Base-by-base conservation (phyloP, 1,139 yeast species). In the Hanseniaspora gamundiae region DNA sequence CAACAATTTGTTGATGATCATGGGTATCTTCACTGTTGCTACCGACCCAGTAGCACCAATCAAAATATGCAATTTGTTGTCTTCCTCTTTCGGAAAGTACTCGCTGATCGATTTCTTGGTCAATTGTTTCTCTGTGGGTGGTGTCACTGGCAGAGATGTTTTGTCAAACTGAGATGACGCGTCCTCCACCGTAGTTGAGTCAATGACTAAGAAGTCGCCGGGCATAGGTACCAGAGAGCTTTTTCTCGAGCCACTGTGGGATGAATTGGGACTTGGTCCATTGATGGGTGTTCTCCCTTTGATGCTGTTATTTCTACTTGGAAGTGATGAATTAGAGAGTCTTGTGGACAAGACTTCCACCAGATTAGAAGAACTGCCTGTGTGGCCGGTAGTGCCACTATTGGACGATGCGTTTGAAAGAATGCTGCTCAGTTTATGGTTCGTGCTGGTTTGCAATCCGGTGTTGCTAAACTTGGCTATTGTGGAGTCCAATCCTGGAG, bases 21-120 rank as follows among this genome's bases (percentile, higher is more conserved):
- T 62, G 0, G 95, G 95, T 29, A 91, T 81, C 59, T 91, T 91
- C 48, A 88, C 86, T 2, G 97, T 85, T 5, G 98, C 98, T 5
- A 91, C 96, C 1, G 95, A 83, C 1, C 98, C 99, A 1, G 97
- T 86, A 30, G 94, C 94, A 17, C 94, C 97, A 38, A 91, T 68
- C 46, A 91, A 68, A 36, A 91, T 80, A 61, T 91, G 97, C 46
- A 85, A 71, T 57, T 87, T 87, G 35, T 79, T 79, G 58, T 82
- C 93, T 57, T 82, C 91, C 16, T 79, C 78, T 53, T 76, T 78
- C 43, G 75, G 71, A 46, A 82, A 67, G 56, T 76, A 81, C 52
- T 80, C 79, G 40, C 80, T 80, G 56, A 82, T 82, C 17, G 88
- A 88, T 1, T 80, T 80, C 28, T 80, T 77, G 1, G 86, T 83